Evolutionary conservation across 345 rosid species (phyloP).

Genomic region (Eucalyptus cloeziana): DNA sequence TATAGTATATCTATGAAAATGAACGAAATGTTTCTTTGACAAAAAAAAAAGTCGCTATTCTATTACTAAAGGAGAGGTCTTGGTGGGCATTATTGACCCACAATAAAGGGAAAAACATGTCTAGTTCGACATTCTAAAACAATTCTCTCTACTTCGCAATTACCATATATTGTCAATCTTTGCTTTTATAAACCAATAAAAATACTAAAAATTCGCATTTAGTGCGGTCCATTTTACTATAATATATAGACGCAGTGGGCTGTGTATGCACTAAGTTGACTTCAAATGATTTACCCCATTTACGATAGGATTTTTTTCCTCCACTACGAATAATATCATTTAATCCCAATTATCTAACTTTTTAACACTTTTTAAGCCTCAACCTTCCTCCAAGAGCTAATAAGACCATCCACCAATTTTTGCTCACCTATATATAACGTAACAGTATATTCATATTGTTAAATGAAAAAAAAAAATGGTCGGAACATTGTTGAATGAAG

Average conservation of each 20-base stretch:
- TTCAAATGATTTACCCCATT: not conserved
- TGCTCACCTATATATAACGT: not conserved
- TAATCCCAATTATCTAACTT: not conserved
- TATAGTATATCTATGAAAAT: too few species aligned
- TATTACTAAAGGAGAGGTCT: not conserved
- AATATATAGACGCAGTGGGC: not conserved
- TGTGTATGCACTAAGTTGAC: not conserved
- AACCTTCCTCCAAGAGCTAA: not conserved
- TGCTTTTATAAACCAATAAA: not conserved
- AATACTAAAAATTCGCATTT: not conserved
- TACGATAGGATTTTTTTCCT: not conserved
- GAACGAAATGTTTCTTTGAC: too few species aligned
- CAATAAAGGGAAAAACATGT: not conserved
- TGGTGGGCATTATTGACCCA: not conserved
- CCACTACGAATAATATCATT: not conserved
- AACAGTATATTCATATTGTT: not conserved
- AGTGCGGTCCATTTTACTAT: not conserved
- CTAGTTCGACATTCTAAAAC: not conserved
- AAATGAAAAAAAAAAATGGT: too few species aligned
- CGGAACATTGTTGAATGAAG: not conserved
- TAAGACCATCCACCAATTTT: not conserved
- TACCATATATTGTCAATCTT: not conserved
- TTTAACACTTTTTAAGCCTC: not conserved
- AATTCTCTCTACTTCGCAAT: not conserved
- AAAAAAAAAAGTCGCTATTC: not conserved